Evolutionary conservation across 805 yeast species (phyloP).

Genomic region (Yamadazyma olivae): DNA sequence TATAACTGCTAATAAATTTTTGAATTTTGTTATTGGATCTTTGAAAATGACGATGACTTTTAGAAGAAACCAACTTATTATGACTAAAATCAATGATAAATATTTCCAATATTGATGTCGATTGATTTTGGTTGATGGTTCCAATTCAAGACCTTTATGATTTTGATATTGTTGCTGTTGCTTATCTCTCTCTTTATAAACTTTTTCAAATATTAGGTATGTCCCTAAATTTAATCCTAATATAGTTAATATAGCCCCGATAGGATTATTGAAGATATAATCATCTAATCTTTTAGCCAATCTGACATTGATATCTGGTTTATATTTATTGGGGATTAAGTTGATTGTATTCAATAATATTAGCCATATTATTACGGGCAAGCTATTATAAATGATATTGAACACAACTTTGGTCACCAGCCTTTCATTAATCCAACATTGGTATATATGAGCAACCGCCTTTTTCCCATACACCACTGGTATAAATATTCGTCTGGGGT

Average conservation of each 20-base stretch:
- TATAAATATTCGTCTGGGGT: constrained; percentile 2
- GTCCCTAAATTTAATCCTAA: constrained; percentile 19
- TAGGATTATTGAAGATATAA: constrained; percentile 27
- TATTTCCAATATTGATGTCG: no score
- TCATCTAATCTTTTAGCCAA: constrained; percentile 43
- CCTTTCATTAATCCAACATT: constrained; percentile 8
- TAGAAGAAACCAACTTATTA: constrained; percentile 46
- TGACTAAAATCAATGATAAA: constrained; percentile 37
- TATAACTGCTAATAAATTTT: constrained; percentile 59
- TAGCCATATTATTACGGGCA: constrained; percentile 11
- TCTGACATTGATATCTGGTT: constrained; percentile 53
- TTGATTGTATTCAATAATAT: constrained; percentile 8
- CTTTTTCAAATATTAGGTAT: constrained; percentile 8
- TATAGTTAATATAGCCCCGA: constrained; percentile 10
- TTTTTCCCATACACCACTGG: not conserved
- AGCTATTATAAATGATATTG: not conserved
- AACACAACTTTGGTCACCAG: not conserved
- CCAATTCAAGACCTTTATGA: not conserved
- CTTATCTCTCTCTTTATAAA: constrained; percentile 1
- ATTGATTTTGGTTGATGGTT: no score
- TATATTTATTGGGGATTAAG: constrained; percentile 30
- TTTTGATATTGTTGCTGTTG: not conserved
- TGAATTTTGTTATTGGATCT: constrained; percentile 38
- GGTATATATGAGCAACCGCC: constrained; percentile 2
- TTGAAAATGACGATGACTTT: constrained; percentile 44